Evolutionary conservation across 108 stramenopile genomes (phyloP), one percentile per base, ranked within the genome.

Genomic region (Chaetoceros muelleri): DNA sequence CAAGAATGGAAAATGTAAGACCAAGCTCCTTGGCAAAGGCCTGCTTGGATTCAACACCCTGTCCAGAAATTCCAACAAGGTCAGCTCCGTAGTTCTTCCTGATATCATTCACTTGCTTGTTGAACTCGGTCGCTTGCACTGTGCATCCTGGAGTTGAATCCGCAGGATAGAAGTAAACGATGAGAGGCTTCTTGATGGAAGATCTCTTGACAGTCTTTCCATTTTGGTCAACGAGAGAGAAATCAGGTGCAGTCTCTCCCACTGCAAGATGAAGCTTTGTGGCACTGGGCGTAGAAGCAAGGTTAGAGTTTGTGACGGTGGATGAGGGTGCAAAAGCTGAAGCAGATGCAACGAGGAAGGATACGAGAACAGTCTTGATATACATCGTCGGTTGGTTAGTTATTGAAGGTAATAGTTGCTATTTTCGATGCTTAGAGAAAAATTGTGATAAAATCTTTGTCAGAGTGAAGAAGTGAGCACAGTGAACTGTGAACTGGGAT

Each of bases 81-180:
- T 87, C 86, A 0, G 86, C 82, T 60, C 79, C 79, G 62, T 69
- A 87, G 21, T 60, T 61, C 58, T 82, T 82, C n/a, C 86, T 78
- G 48, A 87, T 84, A 24, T 60, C 57, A 30, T 80, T 58, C 44
- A 87, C 76, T 27, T 69, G 62, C n/a, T 70, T 63, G 44, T 87
- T 79, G 58, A 87, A 87, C 2, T 54, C 63, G 44, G 71, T 70
- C 16, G 86, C 86, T 62, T 87, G 86, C 2, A 78, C 69, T 18
- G 86, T 87, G 71, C 86, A 87, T 28, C 86, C 86, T 3, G 86
- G 86, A 8, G 86, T 82, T 1, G 77, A 52, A 53, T 87, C 86
- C 20, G 86, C 75, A 24, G 86, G 86, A 54, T 87, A 87, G 61
- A 87, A 87, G 66, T 84, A 87, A 16, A 87, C 82, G 10, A 87